Base-by-base conservation (phyloP, 257 asterid species). In the Solanum infundibuliforme region DNA sequence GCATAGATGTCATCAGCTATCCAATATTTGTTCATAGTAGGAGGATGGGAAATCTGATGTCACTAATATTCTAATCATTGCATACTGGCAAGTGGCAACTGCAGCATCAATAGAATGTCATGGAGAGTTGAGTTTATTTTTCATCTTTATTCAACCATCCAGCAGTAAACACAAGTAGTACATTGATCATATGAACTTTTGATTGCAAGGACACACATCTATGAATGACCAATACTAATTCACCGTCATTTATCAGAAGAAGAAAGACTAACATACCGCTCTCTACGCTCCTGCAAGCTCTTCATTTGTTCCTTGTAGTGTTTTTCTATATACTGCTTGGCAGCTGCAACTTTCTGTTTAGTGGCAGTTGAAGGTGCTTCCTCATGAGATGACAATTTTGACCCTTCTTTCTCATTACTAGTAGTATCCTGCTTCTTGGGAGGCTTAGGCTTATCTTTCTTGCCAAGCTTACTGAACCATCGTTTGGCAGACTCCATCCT, bases 251-350 rank as follows among this genome's bases (percentile, higher is more conserved):
- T 68, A 72, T 68, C 55, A 52, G 65, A 27, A 79, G 75, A 85
- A 86, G 55, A 14, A 39, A 38, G 83, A 73, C 74, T 87, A 58
- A 38, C 95, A 89, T 92, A 95, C 99, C 99, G 90, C 89, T 96
- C 99, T 88, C 94, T 94, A 84, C 99, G 91, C 90, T 96, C 99
- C 90, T 96, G 98, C 91, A 96, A 90, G 92, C 94, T 96, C 94
- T 91, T 96, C 99, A 96, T 96, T 90, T 96, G 99, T 87, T 96
- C 99, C 93, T 95, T 95, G 94, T 96, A 96, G 92, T 96, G 99
- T 76, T 94, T 95, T 89, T 96, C 99, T 86, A 96, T 96, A 83
- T 96, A 96, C 91, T 95, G 98, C 92, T 96, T 96, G 87, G 99
- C 99, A 89, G 98, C 99, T 34, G 94, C 99, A 52, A 84, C 99